phyloP scores from a whole-genome alignment of 2,329 filamentous ascomycete genomes.

The Aspergillus pseudotamarii region DNA sequence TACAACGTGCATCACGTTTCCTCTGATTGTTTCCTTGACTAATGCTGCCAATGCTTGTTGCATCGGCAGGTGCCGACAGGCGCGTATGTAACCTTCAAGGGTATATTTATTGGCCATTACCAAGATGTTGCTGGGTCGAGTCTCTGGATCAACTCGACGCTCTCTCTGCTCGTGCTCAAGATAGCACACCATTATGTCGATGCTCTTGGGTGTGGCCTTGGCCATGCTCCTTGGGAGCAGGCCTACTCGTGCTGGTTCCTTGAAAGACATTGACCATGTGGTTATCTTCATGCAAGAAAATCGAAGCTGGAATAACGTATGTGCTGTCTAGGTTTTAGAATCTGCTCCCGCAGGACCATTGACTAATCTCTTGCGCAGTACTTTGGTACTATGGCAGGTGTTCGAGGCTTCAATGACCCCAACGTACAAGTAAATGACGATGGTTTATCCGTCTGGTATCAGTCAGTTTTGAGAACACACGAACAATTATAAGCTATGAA shows the following conservation, averaged over 20 bases:
- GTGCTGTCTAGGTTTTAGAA: neutral
- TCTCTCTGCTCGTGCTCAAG: neutral
- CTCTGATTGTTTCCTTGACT: neutral
- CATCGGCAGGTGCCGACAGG: neutral
- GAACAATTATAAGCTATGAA: neutral
- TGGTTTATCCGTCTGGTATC: slow-evolving; percentile 51
- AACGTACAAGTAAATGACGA: slow-evolving; percentile 56
- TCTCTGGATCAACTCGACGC: too few relatives aligned
- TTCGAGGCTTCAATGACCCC: slow-evolving; percentile 59
- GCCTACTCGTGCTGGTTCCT: slow-evolving; percentile 39
- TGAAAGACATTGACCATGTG: slow-evolving; percentile 59
- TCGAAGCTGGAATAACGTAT: slow-evolving; percentile 43
- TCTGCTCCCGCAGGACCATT: neutral
- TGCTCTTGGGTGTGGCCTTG: slow-evolving; percentile 18
- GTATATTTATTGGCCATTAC: slow-evolving; percentile 3
- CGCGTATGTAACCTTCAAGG: neutral
- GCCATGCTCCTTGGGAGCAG: slow-evolving; percentile 21
- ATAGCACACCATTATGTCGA: slow-evolving; percentile 1
- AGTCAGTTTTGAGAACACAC: slow-evolving; percentile 33
- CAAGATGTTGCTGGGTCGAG: neutral
- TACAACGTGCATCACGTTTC: slow-evolving; percentile 1
- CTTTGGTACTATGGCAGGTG: slow-evolving; percentile 59
- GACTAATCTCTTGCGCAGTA: slow-evolving; percentile 42
- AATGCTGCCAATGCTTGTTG: neutral
- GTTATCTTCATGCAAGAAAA: slow-evolving; percentile 62